Percentiles rank a stretch among this genome's conserved stretches.
phyloP scores from a whole-genome alignment of 2,329 filamentous ascomycete species.

The Ceratocystiopsis brevicomis region DNA sequence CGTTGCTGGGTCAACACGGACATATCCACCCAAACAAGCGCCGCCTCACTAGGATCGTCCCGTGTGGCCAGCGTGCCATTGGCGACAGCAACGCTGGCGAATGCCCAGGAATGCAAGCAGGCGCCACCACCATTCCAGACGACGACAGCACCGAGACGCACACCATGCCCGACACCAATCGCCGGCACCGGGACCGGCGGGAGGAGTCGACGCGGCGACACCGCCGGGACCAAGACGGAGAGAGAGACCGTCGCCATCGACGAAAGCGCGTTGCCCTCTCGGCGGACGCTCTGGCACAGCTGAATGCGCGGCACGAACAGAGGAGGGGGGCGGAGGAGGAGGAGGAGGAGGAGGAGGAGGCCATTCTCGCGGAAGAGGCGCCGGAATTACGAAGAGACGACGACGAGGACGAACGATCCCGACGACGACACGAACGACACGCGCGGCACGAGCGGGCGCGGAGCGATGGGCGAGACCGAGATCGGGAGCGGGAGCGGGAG shows the following conservation, averaged over 20 bases:
- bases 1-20: no score
- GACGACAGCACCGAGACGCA: no score
- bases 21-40: no score
- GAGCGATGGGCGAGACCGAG: constrained; percentile 5
- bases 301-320: constrained; percentile 9
- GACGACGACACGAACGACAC: neutral
- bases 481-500: constrained; percentile 5
- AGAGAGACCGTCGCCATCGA: neutral
- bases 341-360: constrained; percentile 18
- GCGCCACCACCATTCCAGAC: no score
- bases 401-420: neutral
- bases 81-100: no score
- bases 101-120: no score
- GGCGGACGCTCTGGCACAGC: constrained; percentile 11
- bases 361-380: constrained; percentile 1
- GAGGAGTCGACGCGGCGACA: no score
- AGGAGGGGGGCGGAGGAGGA: constrained; percentile 16
- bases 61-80: no score
- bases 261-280: constrained; percentile 9
- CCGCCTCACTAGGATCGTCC: no score
- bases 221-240: no score
- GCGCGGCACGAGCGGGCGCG: constrained; percentile 1
- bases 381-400: constrained; percentile 7
- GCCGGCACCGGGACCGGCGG: no score
- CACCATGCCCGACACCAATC: no score